Evolutionary conservation across 1,284 basidiomycete species (phyloP).

Genomic region (Termitomyces sp.): DNA sequence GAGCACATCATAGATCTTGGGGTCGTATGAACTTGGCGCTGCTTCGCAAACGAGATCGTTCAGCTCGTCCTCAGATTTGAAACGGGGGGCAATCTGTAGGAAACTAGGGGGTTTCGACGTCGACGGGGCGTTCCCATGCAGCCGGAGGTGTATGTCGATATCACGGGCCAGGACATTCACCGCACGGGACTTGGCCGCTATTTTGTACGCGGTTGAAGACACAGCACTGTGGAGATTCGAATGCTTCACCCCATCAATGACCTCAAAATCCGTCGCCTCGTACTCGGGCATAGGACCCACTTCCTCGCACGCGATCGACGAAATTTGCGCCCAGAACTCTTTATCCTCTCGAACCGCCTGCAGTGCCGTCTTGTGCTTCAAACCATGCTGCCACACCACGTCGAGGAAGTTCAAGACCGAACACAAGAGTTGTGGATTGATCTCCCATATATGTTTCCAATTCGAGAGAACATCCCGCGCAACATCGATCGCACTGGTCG

Average conservation of each 20-base stretch:
- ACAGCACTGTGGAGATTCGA: conserved; percentile 60
- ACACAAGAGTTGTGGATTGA: conserved; percentile 73
- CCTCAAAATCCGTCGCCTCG: conserved; percentile 41
- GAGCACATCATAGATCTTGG: conserved; percentile 59
- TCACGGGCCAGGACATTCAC: conserved; percentile 70
- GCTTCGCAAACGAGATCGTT: conserved; percentile 64
- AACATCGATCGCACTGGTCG: conserved; percentile 53
- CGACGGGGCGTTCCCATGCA: conserved; percentile 31
- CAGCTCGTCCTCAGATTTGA: conserved; percentile 57
- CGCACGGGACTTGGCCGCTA: conserved; percentile 70
- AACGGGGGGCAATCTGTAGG: conserved; percentile 46
- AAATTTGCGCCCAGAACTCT: conserved; percentile 63
- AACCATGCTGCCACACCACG: conserved; percentile 77
- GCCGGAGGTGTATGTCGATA: conserved; percentile 52
- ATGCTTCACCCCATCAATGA: conserved; percentile 48
- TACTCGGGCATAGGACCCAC: conserved; percentile 66
- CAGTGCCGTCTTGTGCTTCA: conserved; percentile 67
- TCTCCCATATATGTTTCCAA: conserved; percentile 72
- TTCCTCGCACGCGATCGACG: conserved; percentile 57
- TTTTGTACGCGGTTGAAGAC: conserved; percentile 64
- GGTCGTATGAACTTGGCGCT: conserved; percentile 63
- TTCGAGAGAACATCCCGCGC: conserved; percentile 62
- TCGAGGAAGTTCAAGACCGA: conserved; percentile 77
- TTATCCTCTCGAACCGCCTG: conserved; percentile 50
- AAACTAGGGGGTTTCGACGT: conserved; percentile 55